Conservation (phyloP, 306 rosid species). For the Cucurbita pepo region DNA sequence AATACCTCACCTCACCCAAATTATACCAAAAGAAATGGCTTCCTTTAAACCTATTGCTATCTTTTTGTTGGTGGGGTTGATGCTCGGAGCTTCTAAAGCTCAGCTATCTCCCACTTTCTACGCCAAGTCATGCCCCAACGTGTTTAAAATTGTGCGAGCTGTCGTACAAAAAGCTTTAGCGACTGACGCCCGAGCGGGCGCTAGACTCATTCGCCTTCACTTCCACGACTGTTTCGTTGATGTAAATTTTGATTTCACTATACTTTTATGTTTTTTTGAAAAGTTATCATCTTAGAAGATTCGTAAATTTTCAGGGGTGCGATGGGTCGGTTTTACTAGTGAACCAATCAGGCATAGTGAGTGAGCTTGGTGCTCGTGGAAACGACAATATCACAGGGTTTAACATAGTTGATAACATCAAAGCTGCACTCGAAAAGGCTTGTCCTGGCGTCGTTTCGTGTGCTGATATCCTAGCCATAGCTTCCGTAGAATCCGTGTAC, state of each 20-base stretch:
- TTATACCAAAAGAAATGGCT: background rate
- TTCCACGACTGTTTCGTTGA: slow-evolving; percentile 24
- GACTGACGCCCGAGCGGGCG: slow-evolving; percentile 13
- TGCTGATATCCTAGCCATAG: slow-evolving; percentile 34
- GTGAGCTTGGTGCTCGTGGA: slow-evolving; percentile 13
- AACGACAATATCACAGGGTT: slow-evolving; percentile 12
- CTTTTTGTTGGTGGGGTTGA: background rate
- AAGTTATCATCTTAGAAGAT: background rate
- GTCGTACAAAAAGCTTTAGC: slow-evolving; percentile 9
- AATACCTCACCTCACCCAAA: background rate
- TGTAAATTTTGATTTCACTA: background rate
- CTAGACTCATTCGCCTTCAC: slow-evolving; percentile 23
- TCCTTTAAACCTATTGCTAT: background rate
- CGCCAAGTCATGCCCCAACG: slow-evolving; percentile 6
- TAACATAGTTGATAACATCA: slow-evolving; percentile 22
- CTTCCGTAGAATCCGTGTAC: slow-evolving; percentile 16
- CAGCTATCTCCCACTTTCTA: slow-evolving; percentile 20
- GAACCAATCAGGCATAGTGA: slow-evolving; percentile 11
- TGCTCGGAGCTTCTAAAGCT: slow-evolving; percentile 7
- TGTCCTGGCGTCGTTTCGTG: slow-evolving; percentile 40
- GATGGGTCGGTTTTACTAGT: slow-evolving; percentile 34
- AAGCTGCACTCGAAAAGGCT: slow-evolving; percentile 24
- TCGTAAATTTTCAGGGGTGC: slow-evolving; percentile 16
- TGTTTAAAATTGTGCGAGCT: slow-evolving; percentile 3
- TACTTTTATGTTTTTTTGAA: too few relatives aligned